These are phyloP conservation scores for Pseudoneurospora amorphoporcata DNA, from an alignment of 495 filamentous ascomycete genomes.

Conservation along the genomic window DNA sequence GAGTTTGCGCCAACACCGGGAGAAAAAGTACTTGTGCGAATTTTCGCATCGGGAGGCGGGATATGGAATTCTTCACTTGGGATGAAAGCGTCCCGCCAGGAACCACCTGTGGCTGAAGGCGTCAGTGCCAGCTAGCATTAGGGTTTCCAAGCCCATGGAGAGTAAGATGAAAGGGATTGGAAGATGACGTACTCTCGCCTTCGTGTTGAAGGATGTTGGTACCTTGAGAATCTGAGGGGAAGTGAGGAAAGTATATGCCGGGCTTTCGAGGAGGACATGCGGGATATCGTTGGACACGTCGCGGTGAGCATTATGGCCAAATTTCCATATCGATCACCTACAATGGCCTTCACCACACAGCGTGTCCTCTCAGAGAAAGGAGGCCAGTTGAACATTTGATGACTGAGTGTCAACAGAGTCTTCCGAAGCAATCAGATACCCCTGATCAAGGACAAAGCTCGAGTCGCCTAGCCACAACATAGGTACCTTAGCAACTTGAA, in stretches of 20 bases:
- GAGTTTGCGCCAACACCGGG: neutral
- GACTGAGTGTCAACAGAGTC: neutral
- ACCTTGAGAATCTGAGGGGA: no score
- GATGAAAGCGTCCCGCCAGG: neutral
- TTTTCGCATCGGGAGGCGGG: neutral
- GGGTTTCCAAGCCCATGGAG: neutral
- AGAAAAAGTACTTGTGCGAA: neutral
- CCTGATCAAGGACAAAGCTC: neutral
- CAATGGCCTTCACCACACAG: no score
- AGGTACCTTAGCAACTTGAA: no score
- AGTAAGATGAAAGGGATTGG: neutral
- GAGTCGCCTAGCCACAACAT: no score
- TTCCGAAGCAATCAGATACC: neutral
- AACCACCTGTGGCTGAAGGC: neutral
- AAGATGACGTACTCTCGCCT: neutral
- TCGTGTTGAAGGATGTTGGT: neutral
- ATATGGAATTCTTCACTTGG: neutral
- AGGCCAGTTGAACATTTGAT: neutral
- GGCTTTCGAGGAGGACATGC: no score
- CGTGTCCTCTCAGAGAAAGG: no score
- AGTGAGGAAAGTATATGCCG: no score
- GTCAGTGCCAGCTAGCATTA: neutral
- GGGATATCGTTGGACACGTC: neutral
- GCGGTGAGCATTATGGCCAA: no score
- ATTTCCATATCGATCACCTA: no score